Base-by-base conservation (phyloP, 768 basidiomycete species). In the Pisolithus albus region DNA sequence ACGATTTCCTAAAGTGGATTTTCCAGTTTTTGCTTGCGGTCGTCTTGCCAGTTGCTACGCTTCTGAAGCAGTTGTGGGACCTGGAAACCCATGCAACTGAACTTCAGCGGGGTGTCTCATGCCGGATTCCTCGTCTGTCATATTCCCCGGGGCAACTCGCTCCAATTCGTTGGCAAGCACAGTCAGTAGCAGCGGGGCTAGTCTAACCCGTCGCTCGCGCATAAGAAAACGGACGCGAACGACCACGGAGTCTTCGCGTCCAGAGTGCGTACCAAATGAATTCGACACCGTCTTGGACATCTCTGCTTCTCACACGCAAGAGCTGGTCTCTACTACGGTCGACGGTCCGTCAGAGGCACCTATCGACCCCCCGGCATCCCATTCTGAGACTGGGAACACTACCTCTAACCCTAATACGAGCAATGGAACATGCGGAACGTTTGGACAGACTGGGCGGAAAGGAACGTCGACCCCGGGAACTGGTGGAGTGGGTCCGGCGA, bases 171-270 rank as follows among this genome's bases (percentile, higher is more conserved):
- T 54, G 39, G 64, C 68, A 5, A 70, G 68, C 52, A 66, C 76
- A 18, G 77, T 76, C 63, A 67, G 74, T 52, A 71, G 67, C 50
- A 81, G 78, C 59, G 72, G 70, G 4, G 67, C 71, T 24, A 77
- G 76, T 58, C 75, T 84, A 44, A 62, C 73, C 32, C 78, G 82
- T 56, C 76, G 79, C 44, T 68, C 68, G 23, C 64, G 66, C 53
- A 76, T 74, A 41, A 71, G 79, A 60, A 70, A 76, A 55, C 78
- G 82, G 66, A 80, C 79, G 47, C 72, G 64, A 61, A 80, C 82
- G 21, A 66, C 77, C 50, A 77, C 75, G 62, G 67, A 43, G 51
- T 55, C 49, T 56, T 66, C 55, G 54, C 52, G 43, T 52, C 49
- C 40, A 52, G 66, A 70, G 49, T 60, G 59, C 21, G 37, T 46